Conservation (phyloP, 306 rosid genomes). For the Bauhinia variegata region DNA sequence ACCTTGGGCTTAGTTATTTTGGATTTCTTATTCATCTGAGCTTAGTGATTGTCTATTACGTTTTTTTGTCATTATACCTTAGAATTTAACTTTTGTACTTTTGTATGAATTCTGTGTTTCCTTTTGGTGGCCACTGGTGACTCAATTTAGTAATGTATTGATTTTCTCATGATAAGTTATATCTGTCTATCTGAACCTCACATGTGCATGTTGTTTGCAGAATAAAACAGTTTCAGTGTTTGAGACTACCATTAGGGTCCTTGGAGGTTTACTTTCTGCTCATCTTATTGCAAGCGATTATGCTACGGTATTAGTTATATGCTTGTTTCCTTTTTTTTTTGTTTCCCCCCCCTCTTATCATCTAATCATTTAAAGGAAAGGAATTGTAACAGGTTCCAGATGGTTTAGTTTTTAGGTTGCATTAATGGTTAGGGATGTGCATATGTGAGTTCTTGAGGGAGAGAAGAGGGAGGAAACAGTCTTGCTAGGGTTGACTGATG, state of each 20-base stretch:
- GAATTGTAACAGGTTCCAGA: not conserved
- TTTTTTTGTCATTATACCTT: not conserved
- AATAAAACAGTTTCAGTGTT: constrained; percentile 92
- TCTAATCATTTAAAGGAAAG: not conserved
- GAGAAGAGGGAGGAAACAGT: not conserved
- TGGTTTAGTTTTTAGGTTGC: not conserved
- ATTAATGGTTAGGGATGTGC: not conserved
- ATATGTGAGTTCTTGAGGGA: not conserved
- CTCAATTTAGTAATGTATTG: not conserved
- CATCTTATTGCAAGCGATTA: constrained; percentile 89
- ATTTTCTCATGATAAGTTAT: not conserved
- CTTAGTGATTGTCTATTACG: not conserved
- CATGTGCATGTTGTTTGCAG: constrained; percentile 50
- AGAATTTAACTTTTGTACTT: not conserved
- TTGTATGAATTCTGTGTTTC: not conserved
- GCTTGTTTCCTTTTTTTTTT: constrained; percentile 1
- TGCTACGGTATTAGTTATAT: constrained; percentile 70
- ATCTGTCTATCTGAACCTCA: constrained; percentile 20
- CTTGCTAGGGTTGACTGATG: not conserved
- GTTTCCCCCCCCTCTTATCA: constrained; percentile 24
- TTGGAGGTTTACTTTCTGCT: constrained; percentile 92
- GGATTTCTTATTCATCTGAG: not conserved
- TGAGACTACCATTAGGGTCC: constrained; percentile 87
- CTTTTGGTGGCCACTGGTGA: not conserved
- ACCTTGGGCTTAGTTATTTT: constrained; percentile 7